These are phyloP conservation scores for Cerrena zonata DNA, from an alignment of 1,284 basidiomycete species.

Conservation along the genomic window DNA sequence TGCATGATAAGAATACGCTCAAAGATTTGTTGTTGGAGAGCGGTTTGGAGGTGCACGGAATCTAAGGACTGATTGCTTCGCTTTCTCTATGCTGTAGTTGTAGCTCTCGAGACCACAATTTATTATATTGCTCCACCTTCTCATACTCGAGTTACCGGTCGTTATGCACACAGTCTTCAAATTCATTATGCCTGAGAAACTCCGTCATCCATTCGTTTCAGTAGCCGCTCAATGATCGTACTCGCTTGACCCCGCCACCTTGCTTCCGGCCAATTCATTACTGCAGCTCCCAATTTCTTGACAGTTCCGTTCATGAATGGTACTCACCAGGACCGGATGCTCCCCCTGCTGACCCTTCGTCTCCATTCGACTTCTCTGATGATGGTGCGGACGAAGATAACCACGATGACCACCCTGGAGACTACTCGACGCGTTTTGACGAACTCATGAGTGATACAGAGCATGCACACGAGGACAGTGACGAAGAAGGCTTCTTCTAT, in stretches of 20 bases:
- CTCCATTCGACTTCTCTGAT: conserved; percentile 29
- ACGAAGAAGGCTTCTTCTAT: conserved; percentile 67
- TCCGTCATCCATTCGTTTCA: no score
- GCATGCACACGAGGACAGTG: conserved; percentile 42
- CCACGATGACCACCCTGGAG: conserved; percentile 36
- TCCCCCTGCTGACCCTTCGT: not conserved
- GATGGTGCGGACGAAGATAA: conserved; percentile 28
- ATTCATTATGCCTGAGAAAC: no score
- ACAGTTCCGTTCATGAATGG: not conserved
- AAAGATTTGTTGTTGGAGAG: conserved; percentile 38
- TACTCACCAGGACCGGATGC: not conserved
- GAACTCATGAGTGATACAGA: conserved; percentile 55
- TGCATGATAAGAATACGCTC: conserved; percentile 46
- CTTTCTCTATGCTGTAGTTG: not conserved
- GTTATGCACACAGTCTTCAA: no score
- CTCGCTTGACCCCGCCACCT: not conserved
- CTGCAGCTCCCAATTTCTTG: not conserved
- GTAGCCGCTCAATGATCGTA: not conserved
- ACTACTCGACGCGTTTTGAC: conserved; percentile 69
- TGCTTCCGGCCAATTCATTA: not conserved
- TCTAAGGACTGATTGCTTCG: not conserved
- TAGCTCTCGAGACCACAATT: not conserved
- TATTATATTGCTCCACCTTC: no score
- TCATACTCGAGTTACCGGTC: no score
- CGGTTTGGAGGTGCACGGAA: conserved; percentile 30